Evolutionary conservation across 768 basidiomycete species (phyloP).

Genomic region (Russula vinacea): DNA sequence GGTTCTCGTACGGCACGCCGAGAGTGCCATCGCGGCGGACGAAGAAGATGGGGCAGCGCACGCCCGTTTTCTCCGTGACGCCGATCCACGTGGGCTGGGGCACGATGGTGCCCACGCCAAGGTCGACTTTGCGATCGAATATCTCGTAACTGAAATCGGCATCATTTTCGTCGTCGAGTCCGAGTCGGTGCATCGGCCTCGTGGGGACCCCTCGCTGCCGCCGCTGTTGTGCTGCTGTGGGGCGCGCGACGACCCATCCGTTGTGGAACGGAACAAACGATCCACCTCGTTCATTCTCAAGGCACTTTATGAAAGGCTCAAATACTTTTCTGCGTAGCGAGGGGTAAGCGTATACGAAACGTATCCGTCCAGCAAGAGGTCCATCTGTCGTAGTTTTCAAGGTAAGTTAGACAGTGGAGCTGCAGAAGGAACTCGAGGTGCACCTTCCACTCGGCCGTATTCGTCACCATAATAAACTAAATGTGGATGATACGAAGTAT

Average conservation of each 20-base stretch:
- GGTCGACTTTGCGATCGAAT: constrained; percentile 15
- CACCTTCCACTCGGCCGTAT: not conserved
- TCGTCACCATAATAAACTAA: not conserved
- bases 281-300: not conserved
- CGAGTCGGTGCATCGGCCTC: not conserved
- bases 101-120: constrained; percentile 12
- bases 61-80: not conserved
- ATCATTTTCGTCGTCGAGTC: not conserved
- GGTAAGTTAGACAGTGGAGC: not conserved
- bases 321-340: constrained; percentile 2
- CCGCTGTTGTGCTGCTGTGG: not conserved
- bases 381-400: not conserved
- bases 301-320: constrained; percentile 3
- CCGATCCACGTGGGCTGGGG: constrained; percentile 17
- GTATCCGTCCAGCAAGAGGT: constrained; percentile 15
- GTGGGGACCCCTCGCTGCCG: not conserved
- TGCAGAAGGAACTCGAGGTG: no score
- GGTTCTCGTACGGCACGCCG: constrained; percentile 13
- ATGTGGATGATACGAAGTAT: no score
- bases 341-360: constrained; percentile 10
- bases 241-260: constrained; percentile 2
- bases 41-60: constrained; percentile 11
- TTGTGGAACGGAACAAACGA: not conserved
- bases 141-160: not conserved
- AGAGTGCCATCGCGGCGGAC: constrained; percentile 6